Percentiles rank a stretch among this genome's conserved stretches.
Conservation (phyloP, 1,284 basidiomycete genomes). For the Malassezia obtusa region DNA sequence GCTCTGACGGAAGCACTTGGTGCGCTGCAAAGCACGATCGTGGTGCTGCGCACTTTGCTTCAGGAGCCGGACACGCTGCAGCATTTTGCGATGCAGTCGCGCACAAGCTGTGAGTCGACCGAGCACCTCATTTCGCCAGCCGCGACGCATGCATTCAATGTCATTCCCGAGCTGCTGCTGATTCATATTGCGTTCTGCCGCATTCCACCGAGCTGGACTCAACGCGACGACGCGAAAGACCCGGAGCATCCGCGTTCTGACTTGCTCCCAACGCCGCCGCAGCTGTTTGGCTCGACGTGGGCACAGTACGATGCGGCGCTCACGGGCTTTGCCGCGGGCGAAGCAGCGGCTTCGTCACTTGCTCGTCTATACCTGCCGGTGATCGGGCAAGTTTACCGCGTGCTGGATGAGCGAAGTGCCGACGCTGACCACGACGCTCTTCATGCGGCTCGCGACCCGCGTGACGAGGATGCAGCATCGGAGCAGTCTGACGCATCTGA, state of each 20-base stretch:
- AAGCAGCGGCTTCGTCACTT: constrained; percentile 34
- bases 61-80: constrained; percentile 22
- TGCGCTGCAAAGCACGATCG: constrained; percentile 35
- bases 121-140: constrained; percentile 17
- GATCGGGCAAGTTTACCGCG: not conserved
- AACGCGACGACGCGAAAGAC: constrained; percentile 7
- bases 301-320: constrained; percentile 38
- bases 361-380: constrained; percentile 23
- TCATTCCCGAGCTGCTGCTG: constrained; percentile 37
- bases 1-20: constrained; percentile 42
- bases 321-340: constrained; percentile 35
- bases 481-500: constrained; percentile 14
- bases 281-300: constrained; percentile 37
- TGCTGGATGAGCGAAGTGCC: not conserved
- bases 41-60: constrained; percentile 34
- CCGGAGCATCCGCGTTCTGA: not conserved
- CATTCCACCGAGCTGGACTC: constrained; percentile 24
- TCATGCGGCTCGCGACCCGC: not conserved
- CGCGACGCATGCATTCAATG: constrained; percentile 28
- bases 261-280: constrained; percentile 31
- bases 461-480: not conserved
- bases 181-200: constrained; percentile 41
- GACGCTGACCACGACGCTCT: not conserved
- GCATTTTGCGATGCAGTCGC: not conserved
- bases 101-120: not conserved